Percentiles rank a stretch among this genome's conserved stretches.
These are phyloP conservation scores for Penicillium sp. DNA, from an alignment of 2,329 filamentous ascomycete genomes.

Conservation along the genomic window DNA sequence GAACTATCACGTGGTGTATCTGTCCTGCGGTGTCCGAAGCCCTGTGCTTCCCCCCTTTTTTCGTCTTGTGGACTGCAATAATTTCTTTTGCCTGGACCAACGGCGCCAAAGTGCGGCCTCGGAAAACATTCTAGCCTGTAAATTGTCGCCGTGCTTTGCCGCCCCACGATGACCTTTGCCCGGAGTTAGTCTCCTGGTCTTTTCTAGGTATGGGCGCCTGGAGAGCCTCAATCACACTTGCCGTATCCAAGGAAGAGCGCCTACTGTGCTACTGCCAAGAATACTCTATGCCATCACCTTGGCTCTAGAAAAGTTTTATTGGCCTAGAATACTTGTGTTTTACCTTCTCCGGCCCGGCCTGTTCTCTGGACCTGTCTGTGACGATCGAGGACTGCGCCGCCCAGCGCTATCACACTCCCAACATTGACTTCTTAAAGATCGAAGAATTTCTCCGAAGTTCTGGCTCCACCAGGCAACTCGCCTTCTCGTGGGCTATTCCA, in stretches of 20 bases:
- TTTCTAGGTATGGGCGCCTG: not conserved
- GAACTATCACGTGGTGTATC: conserved; percentile 19
- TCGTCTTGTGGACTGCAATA: not conserved
- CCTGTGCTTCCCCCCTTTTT: not conserved
- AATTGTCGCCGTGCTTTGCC: not conserved
- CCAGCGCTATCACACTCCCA: not conserved
- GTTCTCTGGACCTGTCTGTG: too few species aligned
- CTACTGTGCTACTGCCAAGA: not conserved
- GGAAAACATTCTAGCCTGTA: not conserved
- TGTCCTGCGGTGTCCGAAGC: conserved; percentile 7
- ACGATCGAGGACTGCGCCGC: not conserved
- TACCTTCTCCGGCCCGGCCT: not conserved
- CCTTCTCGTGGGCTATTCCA: not conserved
- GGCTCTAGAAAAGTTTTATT: not conserved
- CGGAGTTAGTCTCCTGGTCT: not conserved
- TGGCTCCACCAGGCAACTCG: not conserved
- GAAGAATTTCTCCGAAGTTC: not conserved
- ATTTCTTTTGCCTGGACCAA: not conserved
- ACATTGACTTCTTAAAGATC: not conserved
- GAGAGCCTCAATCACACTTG: not conserved
- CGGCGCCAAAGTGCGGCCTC: not conserved
- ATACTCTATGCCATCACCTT: not conserved
- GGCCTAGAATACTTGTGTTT: not conserved
- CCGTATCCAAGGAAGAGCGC: not conserved
- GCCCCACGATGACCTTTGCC: not conserved